Conservation (phyloP, 768 basidiomycete species). For the Cyclocybe aegerita region DNA sequence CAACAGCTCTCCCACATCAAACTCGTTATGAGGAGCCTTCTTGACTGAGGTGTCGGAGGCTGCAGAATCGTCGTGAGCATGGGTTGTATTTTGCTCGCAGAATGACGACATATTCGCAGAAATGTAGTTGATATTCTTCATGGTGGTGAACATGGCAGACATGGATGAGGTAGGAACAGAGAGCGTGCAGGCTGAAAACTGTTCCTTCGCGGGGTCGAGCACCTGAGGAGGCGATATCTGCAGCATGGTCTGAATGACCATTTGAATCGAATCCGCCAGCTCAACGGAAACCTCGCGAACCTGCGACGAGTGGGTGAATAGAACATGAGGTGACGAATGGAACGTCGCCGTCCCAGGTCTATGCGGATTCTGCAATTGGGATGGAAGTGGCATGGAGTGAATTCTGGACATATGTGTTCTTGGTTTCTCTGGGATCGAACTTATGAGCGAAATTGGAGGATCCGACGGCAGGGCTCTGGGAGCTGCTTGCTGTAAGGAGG, state of each 20-base stretch:
- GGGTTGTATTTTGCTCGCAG: slow-evolving; percentile 22
- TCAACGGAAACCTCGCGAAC: slow-evolving; percentile 79
- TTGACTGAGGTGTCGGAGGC: background rate
- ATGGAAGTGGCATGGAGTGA: slow-evolving; percentile 77
- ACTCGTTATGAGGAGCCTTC: slow-evolving; percentile 50
- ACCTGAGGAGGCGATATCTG: slow-evolving; percentile 89
- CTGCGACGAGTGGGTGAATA: slow-evolving; percentile 29
- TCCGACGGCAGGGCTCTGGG: slow-evolving; percentile 5
- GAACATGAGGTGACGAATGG: slow-evolving; percentile 17
- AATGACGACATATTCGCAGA: slow-evolving; percentile 78
- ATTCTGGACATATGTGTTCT: slow-evolving; percentile 69
- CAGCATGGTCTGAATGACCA: slow-evolving; percentile 87
- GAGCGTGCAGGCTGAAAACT: slow-evolving; percentile 85
- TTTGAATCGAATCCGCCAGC: slow-evolving; percentile 88
- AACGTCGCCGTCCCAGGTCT: slow-evolving; percentile 25
- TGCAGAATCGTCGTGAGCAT: slow-evolving; percentile 11
- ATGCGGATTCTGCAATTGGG: slow-evolving; percentile 73
- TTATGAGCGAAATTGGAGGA: slow-evolving; percentile 11
- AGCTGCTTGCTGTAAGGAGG: slow-evolving; percentile 1
- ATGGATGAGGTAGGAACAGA: slow-evolving; percentile 86
- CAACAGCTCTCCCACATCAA: slow-evolving; percentile 89
- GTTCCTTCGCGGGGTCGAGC: slow-evolving; percentile 90
- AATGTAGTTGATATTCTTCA: slow-evolving; percentile 93
- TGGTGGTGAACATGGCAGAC: slow-evolving; percentile 84
- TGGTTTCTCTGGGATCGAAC: slow-evolving; percentile 18